These are phyloP conservation scores for Carnegiea gigantea DNA, from an alignment of 179 eudicot species.

Conservation along the genomic window DNA sequence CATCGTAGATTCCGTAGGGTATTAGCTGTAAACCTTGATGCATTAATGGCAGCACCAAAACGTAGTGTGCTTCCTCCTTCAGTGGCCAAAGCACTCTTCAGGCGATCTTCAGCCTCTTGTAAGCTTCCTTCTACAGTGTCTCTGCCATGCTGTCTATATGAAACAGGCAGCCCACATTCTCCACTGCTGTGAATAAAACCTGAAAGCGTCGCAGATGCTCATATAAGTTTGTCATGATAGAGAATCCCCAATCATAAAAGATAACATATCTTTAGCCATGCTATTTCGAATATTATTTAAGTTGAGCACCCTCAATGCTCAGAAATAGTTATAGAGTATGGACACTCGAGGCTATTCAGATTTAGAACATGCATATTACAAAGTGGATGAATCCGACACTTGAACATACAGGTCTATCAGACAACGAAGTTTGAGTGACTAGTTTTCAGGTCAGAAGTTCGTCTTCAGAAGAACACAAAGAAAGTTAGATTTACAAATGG, in stretches of 20 bases:
- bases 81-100: constrained; percentile 26
- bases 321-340: not conserved
- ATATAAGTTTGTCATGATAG: not conserved
- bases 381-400: too few species aligned
- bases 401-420: too few species aligned
- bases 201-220: constrained; percentile 19
- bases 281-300: not conserved
- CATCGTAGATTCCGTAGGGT: constrained; percentile 29
- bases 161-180: constrained; percentile 51
- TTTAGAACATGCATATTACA: not conserved
- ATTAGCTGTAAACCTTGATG: constrained; percentile 47
- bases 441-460: too few species aligned
- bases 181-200: constrained; percentile 51
- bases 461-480: not conserved
- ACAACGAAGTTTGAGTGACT: too few species aligned
- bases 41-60: constrained; percentile 43
- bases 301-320: not conserved
- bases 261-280: not conserved
- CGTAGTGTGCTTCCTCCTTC: constrained; percentile 41
- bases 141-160: constrained; percentile 53
- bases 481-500: not conserved
- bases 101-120: constrained; percentile 35
- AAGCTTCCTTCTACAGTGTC: constrained; percentile 34
- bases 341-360: not conserved
- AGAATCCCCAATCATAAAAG: not conserved